These are phyloP conservation scores for Hymenoscyphus salicellus DNA, from an alignment of 2,329 filamentous ascomycete species.

Conservation along the genomic window DNA sequence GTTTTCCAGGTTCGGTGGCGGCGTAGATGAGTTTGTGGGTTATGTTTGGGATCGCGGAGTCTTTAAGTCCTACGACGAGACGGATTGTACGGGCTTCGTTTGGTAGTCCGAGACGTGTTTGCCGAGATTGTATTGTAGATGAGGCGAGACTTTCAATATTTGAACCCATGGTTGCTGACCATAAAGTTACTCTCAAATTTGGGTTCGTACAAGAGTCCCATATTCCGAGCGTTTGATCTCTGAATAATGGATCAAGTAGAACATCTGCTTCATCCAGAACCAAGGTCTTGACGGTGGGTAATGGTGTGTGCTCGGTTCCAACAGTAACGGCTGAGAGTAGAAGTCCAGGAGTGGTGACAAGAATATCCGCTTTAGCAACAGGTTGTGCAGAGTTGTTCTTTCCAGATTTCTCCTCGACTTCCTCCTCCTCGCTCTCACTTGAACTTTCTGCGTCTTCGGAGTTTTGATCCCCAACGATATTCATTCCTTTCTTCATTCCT, in stretches of 20 bases:
- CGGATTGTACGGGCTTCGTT: constrained; percentile 62
- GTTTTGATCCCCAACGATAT: constrained; percentile 48
- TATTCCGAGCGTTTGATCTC: constrained; percentile 79
- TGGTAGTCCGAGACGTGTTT: constrained; percentile 38
- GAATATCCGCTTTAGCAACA: constrained; percentile 69
- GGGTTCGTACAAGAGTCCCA: constrained; percentile 75
- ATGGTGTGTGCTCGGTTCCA: constrained; percentile 42
- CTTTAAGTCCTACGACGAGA: constrained; percentile 92
- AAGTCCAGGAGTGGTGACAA: constrained; percentile 76
- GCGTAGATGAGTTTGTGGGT: constrained; percentile 86
- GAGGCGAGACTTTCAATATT: constrained; percentile 78
- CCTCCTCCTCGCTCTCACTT: constrained; percentile 36
- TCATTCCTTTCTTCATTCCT: constrained; percentile 83
- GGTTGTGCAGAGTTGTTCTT: constrained; percentile 42
- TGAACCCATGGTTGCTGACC: constrained; percentile 96
- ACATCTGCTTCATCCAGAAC: constrained; percentile 95
- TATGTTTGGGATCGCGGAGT: constrained; percentile 90
- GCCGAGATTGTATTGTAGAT: constrained; percentile 61
- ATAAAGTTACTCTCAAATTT: constrained; percentile 73
- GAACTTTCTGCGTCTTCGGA: constrained; percentile 26
- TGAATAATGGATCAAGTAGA: constrained; percentile 84
- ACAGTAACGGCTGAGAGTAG: constrained; percentile 70
- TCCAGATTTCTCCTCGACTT: constrained; percentile 36
- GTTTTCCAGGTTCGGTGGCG: constrained; percentile 88
- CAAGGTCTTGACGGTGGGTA: constrained; percentile 69